phyloP scores from a whole-genome alignment of 2,329 filamentous ascomycete genomes.

The Fusarium tuaranense region DNA sequence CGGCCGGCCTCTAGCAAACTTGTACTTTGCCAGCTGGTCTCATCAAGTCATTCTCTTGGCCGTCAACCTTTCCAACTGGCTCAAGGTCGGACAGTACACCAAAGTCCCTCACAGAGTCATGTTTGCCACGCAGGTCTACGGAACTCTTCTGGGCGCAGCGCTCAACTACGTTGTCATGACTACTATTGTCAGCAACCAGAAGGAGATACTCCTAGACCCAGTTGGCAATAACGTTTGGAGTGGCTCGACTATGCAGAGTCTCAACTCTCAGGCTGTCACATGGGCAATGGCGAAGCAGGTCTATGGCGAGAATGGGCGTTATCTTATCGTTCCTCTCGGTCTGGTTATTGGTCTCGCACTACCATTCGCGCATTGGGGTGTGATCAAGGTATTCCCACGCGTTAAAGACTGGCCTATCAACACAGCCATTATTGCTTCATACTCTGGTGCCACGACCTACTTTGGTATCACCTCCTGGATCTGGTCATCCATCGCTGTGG shows the following conservation, averaged over 20 bases:
- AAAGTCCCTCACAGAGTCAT: constrained; percentile 56
- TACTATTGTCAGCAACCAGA: constrained; percentile 57
- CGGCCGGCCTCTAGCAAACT: constrained; percentile 53
- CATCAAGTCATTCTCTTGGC: constrained; percentile 50
- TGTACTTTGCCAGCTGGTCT: constrained; percentile 55
- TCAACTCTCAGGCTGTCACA: constrained; percentile 52
- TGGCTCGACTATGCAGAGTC: constrained; percentile 59
- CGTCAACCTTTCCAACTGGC: constrained; percentile 43
- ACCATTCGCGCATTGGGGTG: constrained; percentile 50
- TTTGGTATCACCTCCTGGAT: constrained; percentile 53
- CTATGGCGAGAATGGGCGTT: constrained; percentile 45
- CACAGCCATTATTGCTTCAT: background rate
- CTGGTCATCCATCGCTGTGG: constrained; percentile 48
- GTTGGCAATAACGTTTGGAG: constrained; percentile 60
- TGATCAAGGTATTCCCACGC: constrained; percentile 45
- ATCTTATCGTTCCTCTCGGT: constrained; percentile 37
- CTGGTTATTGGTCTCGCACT: constrained; percentile 57
- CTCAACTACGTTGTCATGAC: constrained; percentile 61
- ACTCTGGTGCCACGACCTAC: background rate
- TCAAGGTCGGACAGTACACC: constrained; percentile 54
- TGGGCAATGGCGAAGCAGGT: constrained; percentile 55
- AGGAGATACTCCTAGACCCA: constrained; percentile 54
- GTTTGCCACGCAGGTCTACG: constrained; percentile 53
- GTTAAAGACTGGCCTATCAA: background rate
- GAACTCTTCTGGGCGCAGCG: constrained; percentile 54